These are phyloP conservation scores for Tilletia indica DNA, from an alignment of 1,284 basidiomycete species.

Conservation along the genomic window DNA sequence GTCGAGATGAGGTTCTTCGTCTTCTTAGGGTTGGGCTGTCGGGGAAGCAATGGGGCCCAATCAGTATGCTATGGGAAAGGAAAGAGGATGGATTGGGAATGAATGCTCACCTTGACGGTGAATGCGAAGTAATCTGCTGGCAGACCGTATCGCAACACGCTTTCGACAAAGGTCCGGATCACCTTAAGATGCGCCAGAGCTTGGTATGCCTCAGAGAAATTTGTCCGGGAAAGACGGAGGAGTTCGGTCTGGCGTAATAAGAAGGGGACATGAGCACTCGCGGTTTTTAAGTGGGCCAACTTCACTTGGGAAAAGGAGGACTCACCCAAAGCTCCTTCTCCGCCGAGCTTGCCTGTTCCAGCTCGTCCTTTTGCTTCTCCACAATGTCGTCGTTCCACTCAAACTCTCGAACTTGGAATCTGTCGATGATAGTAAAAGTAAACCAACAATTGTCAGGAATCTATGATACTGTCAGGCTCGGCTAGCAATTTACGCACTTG, in stretches of 20 bases:
- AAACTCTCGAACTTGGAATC: slow-evolving; percentile 91
- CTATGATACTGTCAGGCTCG: background rate
- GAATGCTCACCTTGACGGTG: slow-evolving; percentile 68
- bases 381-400: slow-evolving; percentile 82
- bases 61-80: no score
- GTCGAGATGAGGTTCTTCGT: slow-evolving; percentile 72
- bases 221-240: slow-evolving; percentile 84
- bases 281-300: background rate
- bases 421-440: slow-evolving; percentile 28
- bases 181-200: slow-evolving; percentile 91
- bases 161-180: slow-evolving; percentile 86
- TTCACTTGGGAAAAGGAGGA: background rate
- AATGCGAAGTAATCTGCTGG: slow-evolving; percentile 87
- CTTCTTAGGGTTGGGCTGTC: slow-evolving; percentile 78
- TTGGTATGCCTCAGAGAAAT: slow-evolving; percentile 96
- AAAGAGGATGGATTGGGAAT: background rate
- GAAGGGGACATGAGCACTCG: no score
- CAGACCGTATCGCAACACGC: slow-evolving; percentile 89
- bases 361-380: slow-evolving; percentile 77
- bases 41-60: slow-evolving; percentile 3
- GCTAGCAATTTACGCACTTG: slow-evolving; percentile 64
- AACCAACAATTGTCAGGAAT: background rate
- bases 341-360: slow-evolving; percentile 74
- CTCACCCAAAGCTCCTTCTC: slow-evolving; percentile 97
- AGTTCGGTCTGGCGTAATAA: slow-evolving; percentile 73